phyloP scores from a whole-genome alignment of 345 rosid genomes.

The Eucalyptus pauciflora region DNA sequence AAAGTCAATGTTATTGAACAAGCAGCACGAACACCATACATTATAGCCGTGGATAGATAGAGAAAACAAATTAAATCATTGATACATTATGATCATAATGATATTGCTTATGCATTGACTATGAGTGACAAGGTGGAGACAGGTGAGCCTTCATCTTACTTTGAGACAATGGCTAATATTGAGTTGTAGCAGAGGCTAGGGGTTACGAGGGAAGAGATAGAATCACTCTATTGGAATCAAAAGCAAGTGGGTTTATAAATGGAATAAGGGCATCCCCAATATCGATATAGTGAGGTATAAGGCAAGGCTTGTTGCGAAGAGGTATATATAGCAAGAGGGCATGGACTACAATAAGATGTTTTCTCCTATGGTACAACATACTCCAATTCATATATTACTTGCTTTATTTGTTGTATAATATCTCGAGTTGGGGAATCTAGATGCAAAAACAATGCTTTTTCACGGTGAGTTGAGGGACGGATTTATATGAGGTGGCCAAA shows the following conservation, averaged over 20 bases:
- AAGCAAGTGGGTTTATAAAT: not conserved
- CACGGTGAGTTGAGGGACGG: no score
- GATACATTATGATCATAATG: no score
- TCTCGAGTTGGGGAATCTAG: not conserved
- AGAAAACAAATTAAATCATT: not conserved
- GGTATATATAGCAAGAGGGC: not conserved
- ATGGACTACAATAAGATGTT: not conserved
- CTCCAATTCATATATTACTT: no score
- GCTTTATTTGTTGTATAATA: no score
- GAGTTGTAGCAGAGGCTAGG: not conserved
- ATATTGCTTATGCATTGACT: not conserved
- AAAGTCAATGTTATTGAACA: not conserved
- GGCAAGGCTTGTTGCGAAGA: not conserved
- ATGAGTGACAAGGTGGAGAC: not conserved
- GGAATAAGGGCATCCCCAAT: not conserved
- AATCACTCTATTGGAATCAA: not conserved
- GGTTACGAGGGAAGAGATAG: no score
- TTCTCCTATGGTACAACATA: not conserved
- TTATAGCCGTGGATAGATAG: not conserved
- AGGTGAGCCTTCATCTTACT: not conserved
- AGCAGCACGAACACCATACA: fast-evolving
- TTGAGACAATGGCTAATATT: not conserved
- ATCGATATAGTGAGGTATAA: no score
- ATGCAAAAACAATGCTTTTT: no score
- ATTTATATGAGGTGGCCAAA: not conserved